Base-by-base conservation (phyloP, 148 eudicot species). In the Arctostaphylos glauca region DNA sequence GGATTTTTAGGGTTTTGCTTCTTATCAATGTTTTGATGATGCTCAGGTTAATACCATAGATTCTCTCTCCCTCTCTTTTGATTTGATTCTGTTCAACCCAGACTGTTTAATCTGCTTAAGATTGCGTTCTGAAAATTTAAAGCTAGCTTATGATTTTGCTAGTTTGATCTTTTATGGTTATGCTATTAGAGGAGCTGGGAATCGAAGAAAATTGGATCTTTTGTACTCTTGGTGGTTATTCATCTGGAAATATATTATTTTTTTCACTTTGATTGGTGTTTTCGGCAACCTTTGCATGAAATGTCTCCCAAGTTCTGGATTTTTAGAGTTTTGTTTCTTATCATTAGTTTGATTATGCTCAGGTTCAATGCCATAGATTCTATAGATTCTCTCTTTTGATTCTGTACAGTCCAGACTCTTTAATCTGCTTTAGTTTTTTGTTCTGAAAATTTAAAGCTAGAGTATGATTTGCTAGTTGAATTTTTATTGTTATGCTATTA, bases 311-410 rank as follows among this genome's bases (percentile, higher is more conserved):
- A 55, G 6, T 31, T 77, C 23, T 12, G 66, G 81, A 3, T 13
- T 78, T 78, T 78, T 46, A 58, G 81, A 71, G 52, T 78, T 78
- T 59, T 78, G 70, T n/a, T 78, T 59, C 71, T n/a, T 48, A 6
- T 78, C 21, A 4, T 8, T 62, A 5, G 46, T 58, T 58, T 58
- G 5, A 2, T 59, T 41, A 43, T 78, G 71, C n/a, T 78, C 52
- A 59, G 71, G 70, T 59, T 59, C 0, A 58, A 58, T 44, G 8
- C 8, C 10, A 8, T 50, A 9, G 54, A 8, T 50, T 50, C 10
- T 6, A 8, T 50, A 9, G 54, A 8, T 50, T 50, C 10, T 6
- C 10, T 50, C 9, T 50, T 52, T 52, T 52, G 54, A 52, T 52
- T 52, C 54, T 52, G 54, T 52, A 8, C 58, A 5, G 9, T 58